Conservation (phyloP, 192 early-diverging fungal species). For the Podila horticola region DNA sequence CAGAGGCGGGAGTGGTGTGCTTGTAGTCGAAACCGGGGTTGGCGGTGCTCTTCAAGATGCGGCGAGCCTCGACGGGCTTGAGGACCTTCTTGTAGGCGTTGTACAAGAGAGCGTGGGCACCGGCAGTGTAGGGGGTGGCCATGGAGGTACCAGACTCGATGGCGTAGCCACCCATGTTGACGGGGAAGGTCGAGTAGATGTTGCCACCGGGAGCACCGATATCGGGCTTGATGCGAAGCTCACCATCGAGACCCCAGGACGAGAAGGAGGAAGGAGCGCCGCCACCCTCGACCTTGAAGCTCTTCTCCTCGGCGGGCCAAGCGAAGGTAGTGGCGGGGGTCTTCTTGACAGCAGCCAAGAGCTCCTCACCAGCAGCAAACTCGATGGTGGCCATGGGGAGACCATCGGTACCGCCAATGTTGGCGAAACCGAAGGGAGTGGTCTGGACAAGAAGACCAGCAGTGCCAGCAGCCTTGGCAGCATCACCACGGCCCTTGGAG, state of each 20-base stretch:
- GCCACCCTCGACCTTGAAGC: slow-evolving; percentile 22
- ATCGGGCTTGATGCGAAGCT: slow-evolving; percentile 68
- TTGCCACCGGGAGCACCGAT: slow-evolving; percentile 74
- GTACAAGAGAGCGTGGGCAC: slow-evolving; percentile 71
- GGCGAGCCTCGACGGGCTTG: slow-evolving; percentile 16
- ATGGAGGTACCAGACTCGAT: slow-evolving; percentile 83
- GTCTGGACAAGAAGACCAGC: slow-evolving; percentile 36
- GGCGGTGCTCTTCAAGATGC: slow-evolving; percentile 43
- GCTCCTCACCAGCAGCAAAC: slow-evolving; percentile 43
- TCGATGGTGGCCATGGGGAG: slow-evolving; percentile 50
- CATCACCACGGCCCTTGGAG: slow-evolving; percentile 54
- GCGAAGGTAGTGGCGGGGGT: slow-evolving; percentile 12
- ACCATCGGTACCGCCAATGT: slow-evolving; percentile 12
- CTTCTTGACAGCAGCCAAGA: slow-evolving; percentile 29
- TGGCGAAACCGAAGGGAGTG: slow-evolving; percentile 40
- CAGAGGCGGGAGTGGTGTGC: slow-evolving; percentile 22
- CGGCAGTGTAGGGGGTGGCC: slow-evolving; percentile 81
- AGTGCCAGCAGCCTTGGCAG: slow-evolving; percentile 27
- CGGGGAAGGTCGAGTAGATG: slow-evolving; percentile 71
- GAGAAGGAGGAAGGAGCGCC: slow-evolving; percentile 68
- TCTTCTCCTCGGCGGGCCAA: slow-evolving; percentile 6
- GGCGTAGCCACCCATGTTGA: slow-evolving; percentile 51
- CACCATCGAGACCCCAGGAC: slow-evolving; percentile 72
- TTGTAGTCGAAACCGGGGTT: slow-evolving; percentile 7
- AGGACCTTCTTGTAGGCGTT: slow-evolving; percentile 62